A percentile compares a stretch with the other conserved stretches of the same genome.
These are phyloP conservation scores for Cladophialophora psammophila DNA, from an alignment of 2,329 filamentous ascomycete genomes.

Conservation along the genomic window DNA sequence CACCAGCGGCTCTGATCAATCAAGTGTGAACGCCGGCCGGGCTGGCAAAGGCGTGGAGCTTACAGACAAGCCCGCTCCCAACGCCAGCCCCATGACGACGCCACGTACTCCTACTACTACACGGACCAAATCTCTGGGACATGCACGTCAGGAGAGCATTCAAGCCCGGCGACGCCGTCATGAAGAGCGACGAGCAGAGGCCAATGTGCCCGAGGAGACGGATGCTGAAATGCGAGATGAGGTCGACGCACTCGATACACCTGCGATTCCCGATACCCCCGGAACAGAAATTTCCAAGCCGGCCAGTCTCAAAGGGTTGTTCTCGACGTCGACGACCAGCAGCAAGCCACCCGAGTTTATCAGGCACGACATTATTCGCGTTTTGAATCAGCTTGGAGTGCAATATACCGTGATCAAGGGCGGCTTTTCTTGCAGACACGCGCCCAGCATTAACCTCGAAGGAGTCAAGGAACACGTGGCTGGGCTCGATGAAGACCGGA, in stretches of 20 bases:
- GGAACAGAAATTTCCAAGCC: conserved; percentile 84
- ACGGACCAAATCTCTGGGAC: conserved; percentile 85
- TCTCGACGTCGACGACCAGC: conserved; percentile 96
- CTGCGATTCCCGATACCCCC: conserved; percentile 51
- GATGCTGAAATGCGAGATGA: conserved; percentile 75
- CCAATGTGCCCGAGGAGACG: conserved; percentile 88
- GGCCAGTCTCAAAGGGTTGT: conserved; percentile 93
- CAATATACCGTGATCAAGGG: conserved; percentile 91
- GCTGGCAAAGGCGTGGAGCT: conserved; percentile 45
- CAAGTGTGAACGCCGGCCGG: conserved; percentile 59
- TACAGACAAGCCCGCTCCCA: conserved; percentile 60
- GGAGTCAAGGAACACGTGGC: conserved; percentile 65
- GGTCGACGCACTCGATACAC: conserved; percentile 59
- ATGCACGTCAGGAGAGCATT: conserved; percentile 89
- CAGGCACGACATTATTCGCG: conserved; percentile 86
- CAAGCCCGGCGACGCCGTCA: conserved; percentile 80
- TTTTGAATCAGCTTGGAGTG: conserved; percentile 86
- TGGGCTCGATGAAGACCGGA: conserved; percentile 52
- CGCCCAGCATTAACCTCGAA: conserved; percentile 86
- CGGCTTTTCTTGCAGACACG: conserved; percentile 87
- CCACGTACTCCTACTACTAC: conserved; percentile 67
- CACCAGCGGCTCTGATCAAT: conserved; percentile 82
- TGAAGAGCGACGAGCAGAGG: conserved; percentile 69
- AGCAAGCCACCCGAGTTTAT: conserved; percentile 88
- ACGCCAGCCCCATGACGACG: conserved; percentile 60